Evolutionary conservation across 2,329 filamentous ascomycete genomes (phyloP), one percentile per base, ranked within the genome.

Genomic region (Aspergillus sergii): DNA sequence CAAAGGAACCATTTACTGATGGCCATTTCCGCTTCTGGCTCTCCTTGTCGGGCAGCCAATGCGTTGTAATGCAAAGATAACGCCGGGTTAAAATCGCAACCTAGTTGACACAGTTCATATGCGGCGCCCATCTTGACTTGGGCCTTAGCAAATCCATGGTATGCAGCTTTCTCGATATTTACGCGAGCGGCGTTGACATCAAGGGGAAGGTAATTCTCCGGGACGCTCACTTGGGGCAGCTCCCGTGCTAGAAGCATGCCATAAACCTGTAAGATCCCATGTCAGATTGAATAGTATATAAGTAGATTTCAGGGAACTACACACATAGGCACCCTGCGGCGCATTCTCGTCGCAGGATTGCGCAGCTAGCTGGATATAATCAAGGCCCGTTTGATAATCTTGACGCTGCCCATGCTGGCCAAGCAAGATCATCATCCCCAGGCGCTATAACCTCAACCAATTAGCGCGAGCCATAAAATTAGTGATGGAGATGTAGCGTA

Each of bases 1-100:
- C 96, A 98, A 32, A 99, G 84, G 75, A 98, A 99, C 95, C 95
- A 99, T 78, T 97, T 95, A 79, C 94, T 98, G 65, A 99, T 93
- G 32, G 94, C 93, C 79, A 99, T 91, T 64, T 97, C 93, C 0
- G 94, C 95, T 76, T 99, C 95, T 0, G 93, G 85, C 72, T 98
- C 93, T 21, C 94, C 94, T 79, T 98, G 95, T 68, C 91, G 89
- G 14, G 95, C 91, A 26, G 95, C 94, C 36, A 99, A 85, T 43
- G 93, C 92, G 73, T 98, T 97, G 81, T 99, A 99, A 76, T 99
- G 95, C 59, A 99, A 80, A 1, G 94, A 98, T 62, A 96, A 86
- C 0, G 93, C 91, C 1, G 95, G 94, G 72, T 96, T 93, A 78
- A 99, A 99, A 67, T 97, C 93, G 78, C 94, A 98, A 34, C 92